Evolutionary conservation across 2,329 filamentous ascomycete species (phyloP), one percentile per base, ranked within the genome.

Genomic region (Capronia americana): DNA sequence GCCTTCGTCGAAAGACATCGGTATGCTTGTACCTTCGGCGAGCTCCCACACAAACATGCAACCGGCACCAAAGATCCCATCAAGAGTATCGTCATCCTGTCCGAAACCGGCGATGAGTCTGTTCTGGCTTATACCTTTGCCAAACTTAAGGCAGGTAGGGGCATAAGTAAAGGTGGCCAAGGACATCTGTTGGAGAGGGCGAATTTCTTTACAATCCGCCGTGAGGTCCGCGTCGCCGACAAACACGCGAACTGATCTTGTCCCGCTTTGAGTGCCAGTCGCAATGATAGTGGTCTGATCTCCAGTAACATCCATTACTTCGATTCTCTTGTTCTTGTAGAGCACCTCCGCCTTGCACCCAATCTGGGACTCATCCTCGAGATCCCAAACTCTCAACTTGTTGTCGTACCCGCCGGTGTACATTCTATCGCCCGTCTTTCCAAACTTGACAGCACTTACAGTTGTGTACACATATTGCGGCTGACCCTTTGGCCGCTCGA

Each of bases 341-440:
- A 69, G 66, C 6, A 86, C 70, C 1, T 77, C 79, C 23, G 71
- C 70, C 12, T 72, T 68, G 64, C 79, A 81, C 14, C 46, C 66
- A 8, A 76, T 62, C 12, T 67, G 65, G 10, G 66, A 28, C 8
- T 74, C 71, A 30, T 74, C 73, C 6, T 71, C 68, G 6, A 78
- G 75, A 66, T 82, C 75, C 87, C 87, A 89, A 41, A 88, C 75
- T 71, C 86, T 88, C 4, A 87, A 79, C 1, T 79, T 82, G 2
- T 79, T 75, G 63, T 89, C 86, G 63, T 84, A 86, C 3, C 86
- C 85, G 0, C 84, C 81, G 0, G 85, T 86, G 67, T 81, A 85
- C 57, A 87, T 77, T 1, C 74, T 74, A 6, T 79, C 72, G 1
- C 80, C 80, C 63, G 80, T 78, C 0, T 76, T 74, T 0, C 81